Evolutionary conservation across 2,329 filamentous ascomycete genomes (phyloP).

Genomic region (Graphilbum ipis-grandicollis): DNA sequence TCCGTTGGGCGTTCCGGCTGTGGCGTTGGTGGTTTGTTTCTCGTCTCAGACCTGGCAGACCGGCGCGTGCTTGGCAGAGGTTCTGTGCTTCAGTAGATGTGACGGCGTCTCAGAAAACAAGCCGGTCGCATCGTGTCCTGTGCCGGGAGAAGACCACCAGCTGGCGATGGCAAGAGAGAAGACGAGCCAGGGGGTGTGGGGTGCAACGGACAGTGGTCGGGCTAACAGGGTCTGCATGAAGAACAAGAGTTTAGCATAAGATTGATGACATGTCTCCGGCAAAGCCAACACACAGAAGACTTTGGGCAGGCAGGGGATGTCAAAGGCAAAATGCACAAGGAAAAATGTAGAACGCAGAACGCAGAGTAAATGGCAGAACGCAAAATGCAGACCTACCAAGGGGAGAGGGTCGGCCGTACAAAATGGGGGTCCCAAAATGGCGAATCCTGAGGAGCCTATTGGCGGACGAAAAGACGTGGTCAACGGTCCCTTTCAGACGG

Average conservation of each 20-base stretch:
- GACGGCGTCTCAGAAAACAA: slow-evolving; percentile 20
- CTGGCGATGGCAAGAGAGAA: background rate
- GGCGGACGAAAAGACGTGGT: too few species aligned
- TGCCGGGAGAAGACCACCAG: slow-evolving; percentile 4
- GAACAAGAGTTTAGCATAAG: slow-evolving; percentile 13
- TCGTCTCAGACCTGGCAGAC: background rate
- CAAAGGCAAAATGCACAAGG: too few species aligned
- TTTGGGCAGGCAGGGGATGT: background rate
- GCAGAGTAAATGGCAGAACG: too few species aligned
- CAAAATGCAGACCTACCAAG: too few species aligned
- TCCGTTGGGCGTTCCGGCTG: background rate
- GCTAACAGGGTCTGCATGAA: slow-evolving; percentile 12
- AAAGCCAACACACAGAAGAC: background rate
- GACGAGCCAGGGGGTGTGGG: slow-evolving; percentile 4
- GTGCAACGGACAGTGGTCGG: background rate
- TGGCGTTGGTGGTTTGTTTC: background rate
- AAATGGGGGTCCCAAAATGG: too few species aligned
- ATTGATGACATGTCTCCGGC: background rate
- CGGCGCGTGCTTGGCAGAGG: too few species aligned
- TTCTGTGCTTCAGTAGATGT: slow-evolving; percentile 16
- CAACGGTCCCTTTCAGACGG: too few species aligned
- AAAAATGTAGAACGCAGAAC: too few species aligned
- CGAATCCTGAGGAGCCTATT: too few species aligned
- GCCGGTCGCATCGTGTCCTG: slow-evolving; percentile 24
- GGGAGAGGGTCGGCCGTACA: too few species aligned